These are phyloP conservation scores for Ceratobasidium sp. DNA, from an alignment of 1,284 basidiomycete genomes.

Conservation along the genomic window DNA sequence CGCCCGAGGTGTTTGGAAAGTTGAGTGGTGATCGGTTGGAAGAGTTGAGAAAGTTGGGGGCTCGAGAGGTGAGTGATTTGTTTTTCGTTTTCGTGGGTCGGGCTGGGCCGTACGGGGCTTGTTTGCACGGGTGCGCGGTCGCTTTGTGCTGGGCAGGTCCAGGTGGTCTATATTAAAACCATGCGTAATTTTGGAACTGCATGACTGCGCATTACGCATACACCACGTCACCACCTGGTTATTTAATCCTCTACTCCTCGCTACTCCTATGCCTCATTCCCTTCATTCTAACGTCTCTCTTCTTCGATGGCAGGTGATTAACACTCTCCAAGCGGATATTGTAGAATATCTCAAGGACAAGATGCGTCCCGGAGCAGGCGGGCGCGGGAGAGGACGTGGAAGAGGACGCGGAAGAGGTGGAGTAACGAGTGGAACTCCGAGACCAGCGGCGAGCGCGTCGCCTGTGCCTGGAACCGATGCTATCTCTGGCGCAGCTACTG, in stretches of 20 bases:
- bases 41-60: conserved; percentile 23
- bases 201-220: neutral
- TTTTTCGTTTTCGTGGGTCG: neutral
- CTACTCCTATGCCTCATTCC: neutral
- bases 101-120: neutral
- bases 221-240: neutral
- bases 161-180: too few relatives aligned
- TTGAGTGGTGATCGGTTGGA: conserved; percentile 20
- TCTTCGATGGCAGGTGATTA: conserved; percentile 19
- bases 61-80: conserved; percentile 28
- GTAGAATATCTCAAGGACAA: conserved; percentile 37
- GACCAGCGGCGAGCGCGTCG: conserved; percentile 17
- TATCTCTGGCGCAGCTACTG: neutral
- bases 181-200: too few relatives aligned
- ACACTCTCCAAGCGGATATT: conserved; percentile 34
- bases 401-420: conserved; percentile 29
- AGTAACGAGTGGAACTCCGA: conserved; percentile 4
- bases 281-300: neutral
- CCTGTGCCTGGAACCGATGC: conserved; percentile 4
- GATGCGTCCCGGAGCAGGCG: conserved; percentile 28
- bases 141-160: neutral
- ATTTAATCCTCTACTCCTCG: neutral
- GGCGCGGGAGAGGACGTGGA: conserved; percentile 20
- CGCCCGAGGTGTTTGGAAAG: conserved; percentile 39
- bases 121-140: neutral